Base-by-base conservation (phyloP, 768 basidiomycete genomes). In the Tubosaeta brunneosetosa region DNA sequence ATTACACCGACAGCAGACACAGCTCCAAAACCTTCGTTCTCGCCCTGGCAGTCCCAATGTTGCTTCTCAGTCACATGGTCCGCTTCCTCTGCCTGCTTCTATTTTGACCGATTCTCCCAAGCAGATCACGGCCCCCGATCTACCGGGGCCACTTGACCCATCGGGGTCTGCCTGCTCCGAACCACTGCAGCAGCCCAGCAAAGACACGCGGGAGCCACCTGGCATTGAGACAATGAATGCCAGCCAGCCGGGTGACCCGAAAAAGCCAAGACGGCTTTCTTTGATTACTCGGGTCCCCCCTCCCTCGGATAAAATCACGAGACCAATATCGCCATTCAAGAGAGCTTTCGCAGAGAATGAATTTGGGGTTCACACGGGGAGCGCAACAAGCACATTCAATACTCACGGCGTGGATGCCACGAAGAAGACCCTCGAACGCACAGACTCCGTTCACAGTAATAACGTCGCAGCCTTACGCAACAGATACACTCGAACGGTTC, bases 381-480 rank as follows among this genome's bases (percentile, higher is more conserved):
- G n/a, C 36, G 53, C 47, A 37, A 49, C 22, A 43, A 57, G 50
- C 37, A 44, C 55, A 38, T 59, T 43, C 43, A 67, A 52, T 65
- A 70, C 62, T 51, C 60, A 62, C 51, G 66, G 63, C 22, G 56
- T 70, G 27, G 72, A 74, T 52, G 57, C 52, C 26, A 59, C 61
- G 5, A 73, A 68, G 37, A 63, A 67, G 49, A 33, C 61, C 14
- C 58, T 81, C 4, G 80, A 84, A 47, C 75, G 79, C 54, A 74
- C 66, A 19, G 81, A 84, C 42, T 80, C 82, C 3, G 76, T 74
- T 6, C 74, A 67, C 37, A 84, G 80, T 55, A 82, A 79, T 58
- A 69, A 85, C 25, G 87, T 91, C 42, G 84, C 87, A 40, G 80
- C 81, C 2, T 82, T 91, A 75, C 77, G 84, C 41, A 79, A 77